A percentile compares a stretch with the other conserved stretches of the same genome.
These are phyloP conservation scores for Citrullus colocynthis DNA, from an alignment of 306 rosid species.

Conservation along the genomic window DNA sequence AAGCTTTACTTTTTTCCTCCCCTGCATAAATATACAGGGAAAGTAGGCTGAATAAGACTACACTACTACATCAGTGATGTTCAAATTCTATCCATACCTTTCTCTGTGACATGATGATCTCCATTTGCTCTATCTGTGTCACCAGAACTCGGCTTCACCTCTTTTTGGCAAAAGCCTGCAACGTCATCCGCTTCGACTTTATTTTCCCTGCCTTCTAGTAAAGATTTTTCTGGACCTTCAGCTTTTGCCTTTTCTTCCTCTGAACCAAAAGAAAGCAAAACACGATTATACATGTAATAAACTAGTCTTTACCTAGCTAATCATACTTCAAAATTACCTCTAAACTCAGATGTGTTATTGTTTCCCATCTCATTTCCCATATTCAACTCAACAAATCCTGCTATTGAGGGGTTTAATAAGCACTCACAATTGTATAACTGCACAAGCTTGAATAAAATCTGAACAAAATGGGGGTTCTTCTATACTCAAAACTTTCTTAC, in stretches of 20 bases:
- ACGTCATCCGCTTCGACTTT: constrained; percentile 17
- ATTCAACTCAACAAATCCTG: constrained; percentile 46
- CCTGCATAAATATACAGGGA: neutral
- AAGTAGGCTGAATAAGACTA: neutral
- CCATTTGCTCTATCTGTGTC: neutral
- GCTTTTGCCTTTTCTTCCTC: constrained; percentile 41
- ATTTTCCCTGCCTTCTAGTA: constrained; percentile 11
- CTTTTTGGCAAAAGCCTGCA: constrained; percentile 19
- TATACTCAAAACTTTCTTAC: constrained; percentile 29
- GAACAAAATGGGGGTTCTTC: constrained; percentile 1
- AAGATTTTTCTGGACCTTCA: constrained; percentile 19
- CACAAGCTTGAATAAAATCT: neutral
- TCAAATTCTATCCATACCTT: constrained; percentile 11
- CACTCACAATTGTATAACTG: constrained; percentile 6
- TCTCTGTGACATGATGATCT: neutral
- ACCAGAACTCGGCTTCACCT: constrained; percentile 9
- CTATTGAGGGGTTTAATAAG: constrained; percentile 12
- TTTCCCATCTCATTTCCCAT: constrained; percentile 94
- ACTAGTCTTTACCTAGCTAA: neutral
- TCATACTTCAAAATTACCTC: constrained; percentile 31
- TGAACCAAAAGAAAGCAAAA: constrained; percentile 14
- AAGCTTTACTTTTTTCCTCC: neutral
- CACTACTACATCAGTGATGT: neutral
- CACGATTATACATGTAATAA: constrained; percentile 1
- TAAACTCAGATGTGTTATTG: constrained; percentile 44